Conservation (phyloP, 2,329 filamentous ascomycete species). For the Scopulariopsis brevicaulis region DNA sequence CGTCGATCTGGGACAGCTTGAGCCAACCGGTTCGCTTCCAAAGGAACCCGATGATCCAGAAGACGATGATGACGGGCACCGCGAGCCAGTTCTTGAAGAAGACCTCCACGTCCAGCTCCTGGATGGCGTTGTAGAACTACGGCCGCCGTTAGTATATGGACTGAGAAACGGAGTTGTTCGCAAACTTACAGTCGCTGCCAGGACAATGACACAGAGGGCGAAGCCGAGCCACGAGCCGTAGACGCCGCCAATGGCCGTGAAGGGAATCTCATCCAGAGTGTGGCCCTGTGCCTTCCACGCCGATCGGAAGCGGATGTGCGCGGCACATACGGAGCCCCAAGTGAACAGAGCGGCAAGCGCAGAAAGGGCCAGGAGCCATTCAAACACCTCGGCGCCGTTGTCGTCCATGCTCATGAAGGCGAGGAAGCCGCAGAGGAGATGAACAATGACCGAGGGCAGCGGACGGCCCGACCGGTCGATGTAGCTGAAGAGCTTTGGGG, state of each 20-base stretch:
- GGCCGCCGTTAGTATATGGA: constrained; percentile 1
- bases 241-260: constrained; percentile 46
- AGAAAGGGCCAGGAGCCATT: constrained; percentile 54
- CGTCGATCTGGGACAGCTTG: constrained; percentile 47
- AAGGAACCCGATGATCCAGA: constrained; percentile 44
- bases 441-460: constrained; percentile 29
- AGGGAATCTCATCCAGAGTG: constrained; percentile 53
- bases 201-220: constrained; percentile 37
- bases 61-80: constrained; percentile 37
- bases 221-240: constrained; percentile 53
- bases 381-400: constrained; percentile 40
- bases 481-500: constrained; percentile 39
- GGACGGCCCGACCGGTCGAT: constrained; percentile 42
- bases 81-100: constrained; percentile 46
- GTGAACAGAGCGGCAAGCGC: constrained; percentile 53
- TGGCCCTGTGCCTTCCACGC: constrained; percentile 49
- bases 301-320: constrained; percentile 55
- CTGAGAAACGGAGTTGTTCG: neutral
- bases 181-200: constrained; percentile 36
- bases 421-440: constrained; percentile 33
- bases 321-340: constrained; percentile 53
- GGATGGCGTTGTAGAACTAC: constrained; percentile 37
- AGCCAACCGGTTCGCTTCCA: constrained; percentile 57
- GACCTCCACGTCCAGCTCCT: constrained; percentile 27
- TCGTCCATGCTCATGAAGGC: constrained; percentile 33